Evolutionary conservation across 2,329 filamentous ascomycete genomes (phyloP), one percentile per base, ranked within the genome.

Genomic region (Fusarium abutilonis): DNA sequence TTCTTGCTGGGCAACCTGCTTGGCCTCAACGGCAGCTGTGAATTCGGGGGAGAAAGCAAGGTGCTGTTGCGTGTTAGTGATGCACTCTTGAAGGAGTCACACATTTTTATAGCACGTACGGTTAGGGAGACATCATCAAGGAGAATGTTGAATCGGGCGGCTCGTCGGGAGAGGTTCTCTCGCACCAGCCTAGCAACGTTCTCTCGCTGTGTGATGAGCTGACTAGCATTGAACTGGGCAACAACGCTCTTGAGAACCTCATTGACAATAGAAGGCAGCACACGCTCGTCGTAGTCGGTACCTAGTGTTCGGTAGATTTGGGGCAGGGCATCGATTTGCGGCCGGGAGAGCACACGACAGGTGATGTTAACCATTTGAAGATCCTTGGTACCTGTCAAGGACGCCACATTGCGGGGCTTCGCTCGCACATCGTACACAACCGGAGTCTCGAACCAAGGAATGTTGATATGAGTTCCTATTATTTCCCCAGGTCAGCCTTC

Each of bases 301-400:
- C 95, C 95, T 32, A 99, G 85, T 1, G 95, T 99, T 67, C 95
- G 86, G 85, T 98, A 99, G 74, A 99, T 99, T 80, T 97, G 92
- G 15, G 95, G 95, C 38, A 99, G 87, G 29, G 93, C 91, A 67
- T 91, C 88, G 73, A 99, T 82, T 56, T 93, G 88, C 53, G 95
- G 95, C 71, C 93, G 85, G 56, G 94, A 97, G 49, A 99, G 91
- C 56, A 99, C 95, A 91, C 95, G 94, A 80, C 95, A 99, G 74
- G 94, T 99, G 76, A 99, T 98, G 86, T 99, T 99, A 75, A 98
- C 95, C 95, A 99, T 99, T 83, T 99, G 95, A 79, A 99, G 82
- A 80, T 99, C 95, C 84, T 99, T 99, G 74, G 95, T 99, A 70
- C 95, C 95, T 58, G 95, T 99, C 68, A 99, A 86, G 67, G 95